Conservation (phyloP, 1,284 basidiomycete species). For the Phellinidium pouzarii region DNA sequence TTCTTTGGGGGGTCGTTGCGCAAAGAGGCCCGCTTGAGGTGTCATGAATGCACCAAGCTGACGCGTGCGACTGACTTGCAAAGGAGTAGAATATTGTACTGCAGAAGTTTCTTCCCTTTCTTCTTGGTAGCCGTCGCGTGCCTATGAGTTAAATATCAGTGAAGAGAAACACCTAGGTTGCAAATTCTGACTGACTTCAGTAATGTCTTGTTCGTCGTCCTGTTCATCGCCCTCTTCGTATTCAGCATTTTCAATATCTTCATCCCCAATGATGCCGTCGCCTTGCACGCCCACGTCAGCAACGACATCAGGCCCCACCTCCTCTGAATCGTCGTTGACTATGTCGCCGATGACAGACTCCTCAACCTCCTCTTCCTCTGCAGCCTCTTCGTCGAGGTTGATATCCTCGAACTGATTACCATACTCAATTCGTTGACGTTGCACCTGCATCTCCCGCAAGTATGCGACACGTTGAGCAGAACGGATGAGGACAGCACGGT, state of each 20-base stretch:
- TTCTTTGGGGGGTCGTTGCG: background rate
- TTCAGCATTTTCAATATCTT: constrained; percentile 13
- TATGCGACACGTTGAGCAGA: constrained; percentile 55
- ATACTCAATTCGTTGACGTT: constrained; percentile 25
- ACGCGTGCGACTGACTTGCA: constrained; percentile 14
- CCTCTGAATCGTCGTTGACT: constrained; percentile 18
- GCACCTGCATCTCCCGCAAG: constrained; percentile 30
- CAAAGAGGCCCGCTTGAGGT: constrained; percentile 4
- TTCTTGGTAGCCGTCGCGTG: constrained; percentile 4
- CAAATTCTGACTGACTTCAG: constrained; percentile 5
- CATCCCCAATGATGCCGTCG: background rate
- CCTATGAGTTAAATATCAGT: background rate
- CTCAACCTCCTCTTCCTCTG: constrained; percentile 26
- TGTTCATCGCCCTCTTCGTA: constrained; percentile 16
- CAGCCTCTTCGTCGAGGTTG: constrained; percentile 23
- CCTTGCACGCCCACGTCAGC: constrained; percentile 9
- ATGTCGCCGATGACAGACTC: constrained; percentile 27
- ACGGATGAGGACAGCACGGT: constrained; percentile 62
- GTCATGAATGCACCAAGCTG: constrained; percentile 46
- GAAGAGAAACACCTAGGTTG: background rate
- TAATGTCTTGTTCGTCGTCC: constrained; percentile 13
- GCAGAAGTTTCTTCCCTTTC: constrained; percentile 18
- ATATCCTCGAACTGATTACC: constrained; percentile 25
- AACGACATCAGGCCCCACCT: constrained; percentile 7
- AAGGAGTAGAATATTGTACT: constrained; percentile 16